A percentile compares a stretch with the other conserved stretches of the same genome.
Evolutionary conservation across 225 moss, liverwort and hornwort species (phyloP).

Genomic region (Antitrichia curtipendula): DNA sequence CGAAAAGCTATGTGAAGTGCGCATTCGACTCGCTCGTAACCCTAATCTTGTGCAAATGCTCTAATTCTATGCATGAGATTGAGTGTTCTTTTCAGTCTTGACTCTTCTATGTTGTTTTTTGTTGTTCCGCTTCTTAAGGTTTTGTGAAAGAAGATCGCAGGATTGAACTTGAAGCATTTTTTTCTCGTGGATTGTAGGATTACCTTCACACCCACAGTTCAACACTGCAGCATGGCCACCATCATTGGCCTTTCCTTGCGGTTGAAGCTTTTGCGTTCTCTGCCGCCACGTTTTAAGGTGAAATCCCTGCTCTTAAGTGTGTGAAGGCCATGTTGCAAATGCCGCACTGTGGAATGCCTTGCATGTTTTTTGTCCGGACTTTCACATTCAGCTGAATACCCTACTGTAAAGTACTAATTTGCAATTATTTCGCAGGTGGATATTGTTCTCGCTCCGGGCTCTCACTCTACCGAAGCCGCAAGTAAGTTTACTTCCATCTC

Average conservation of each 20-base stretch:
- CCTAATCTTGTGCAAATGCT: neutral
- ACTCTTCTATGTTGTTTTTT: neutral
- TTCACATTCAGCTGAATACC: neutral
- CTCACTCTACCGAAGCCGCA: conserved; percentile 85
- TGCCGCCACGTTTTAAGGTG: conserved; percentile 91
- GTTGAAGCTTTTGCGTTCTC: conserved; percentile 73
- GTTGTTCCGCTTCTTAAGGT: neutral
- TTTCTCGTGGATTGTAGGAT: conserved; percentile 33
- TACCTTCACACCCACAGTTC: conserved; percentile 92
- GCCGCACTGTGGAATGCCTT: neutral
- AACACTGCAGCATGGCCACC: conserved; percentile 98
- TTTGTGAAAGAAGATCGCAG: neutral
- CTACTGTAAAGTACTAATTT: neutral
- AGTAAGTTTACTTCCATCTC: conserved; percentile 16
- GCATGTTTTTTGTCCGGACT: neutral
- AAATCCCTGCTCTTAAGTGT: neutral
- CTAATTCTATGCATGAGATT: neutral
- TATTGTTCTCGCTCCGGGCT: conserved; percentile 73
- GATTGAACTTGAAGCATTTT: neutral
- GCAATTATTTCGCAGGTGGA: conserved; percentile 45
- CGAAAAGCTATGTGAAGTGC: conserved; percentile 51
- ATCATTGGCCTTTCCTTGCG: conserved; percentile 92
- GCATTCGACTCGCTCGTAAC: neutral
- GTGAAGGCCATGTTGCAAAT: neutral
- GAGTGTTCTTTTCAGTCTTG: neutral